Conservation (phyloP, 208 protist species). For the Hexamita inflata region DNA sequence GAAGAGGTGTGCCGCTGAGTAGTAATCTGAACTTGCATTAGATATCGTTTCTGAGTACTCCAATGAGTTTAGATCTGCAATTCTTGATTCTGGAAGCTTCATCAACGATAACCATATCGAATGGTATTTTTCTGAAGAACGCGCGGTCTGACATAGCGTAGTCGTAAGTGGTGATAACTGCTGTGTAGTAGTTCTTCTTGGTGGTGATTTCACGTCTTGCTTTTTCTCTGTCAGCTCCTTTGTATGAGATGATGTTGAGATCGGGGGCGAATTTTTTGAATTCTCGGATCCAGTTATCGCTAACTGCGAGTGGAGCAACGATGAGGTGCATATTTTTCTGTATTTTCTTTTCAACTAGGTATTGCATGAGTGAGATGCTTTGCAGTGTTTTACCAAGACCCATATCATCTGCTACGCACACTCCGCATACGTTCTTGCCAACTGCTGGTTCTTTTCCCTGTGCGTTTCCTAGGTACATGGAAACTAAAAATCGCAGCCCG, state of each 20-base stretch:
- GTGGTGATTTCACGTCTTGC: neutral
- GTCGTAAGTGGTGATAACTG: slow-evolving; percentile 14
- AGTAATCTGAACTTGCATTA: slow-evolving; percentile 9
- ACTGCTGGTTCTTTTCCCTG: neutral
- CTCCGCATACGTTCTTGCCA: neutral
- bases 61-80: neutral
- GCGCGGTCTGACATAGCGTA: neutral
- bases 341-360: slow-evolving; percentile 3
- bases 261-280: neutral
- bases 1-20: slow-evolving; percentile 14
- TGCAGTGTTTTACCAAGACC: slow-evolving; percentile 19
- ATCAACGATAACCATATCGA: slow-evolving; percentile 26
- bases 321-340: neutral
- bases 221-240: neutral
- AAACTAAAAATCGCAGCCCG: neutral
- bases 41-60: slow-evolving; percentile 2
- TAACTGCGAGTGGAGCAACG: slow-evolving; percentile 11
- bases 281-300: neutral
- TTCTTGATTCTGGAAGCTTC: slow-evolving; percentile 20
- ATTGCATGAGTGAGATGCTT: neutral
- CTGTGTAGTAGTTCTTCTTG: neutral
- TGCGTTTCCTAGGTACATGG: neutral
- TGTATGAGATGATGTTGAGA: slow-evolving; percentile 6
- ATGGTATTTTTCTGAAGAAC: slow-evolving; percentile 8
- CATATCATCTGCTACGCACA: slow-evolving; percentile 13